Base-by-base conservation (phyloP, 2,329 filamentous ascomycete genomes). In the Cadophora malorum region DNA sequence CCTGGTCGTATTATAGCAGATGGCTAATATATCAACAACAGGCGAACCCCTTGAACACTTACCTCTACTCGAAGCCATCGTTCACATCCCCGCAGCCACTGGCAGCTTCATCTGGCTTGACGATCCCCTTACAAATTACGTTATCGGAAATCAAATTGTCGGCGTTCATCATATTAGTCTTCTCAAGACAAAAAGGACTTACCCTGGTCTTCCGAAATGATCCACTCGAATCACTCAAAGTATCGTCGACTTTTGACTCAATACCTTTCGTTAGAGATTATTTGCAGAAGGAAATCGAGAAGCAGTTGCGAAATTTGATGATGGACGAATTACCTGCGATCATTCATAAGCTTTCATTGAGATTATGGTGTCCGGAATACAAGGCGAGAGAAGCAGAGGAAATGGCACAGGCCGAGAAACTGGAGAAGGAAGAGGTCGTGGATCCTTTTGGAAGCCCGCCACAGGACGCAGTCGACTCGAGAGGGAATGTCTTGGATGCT, bases 191-290 rank as follows among this genome's bases (percentile, higher is more conserved):
- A 81, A 99, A 99, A 79, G 96, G 96, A 23, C 86, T 99, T 67
- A 99, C 96, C 1, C 85, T 99, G 59, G 96, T 99, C 55, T 99
- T 99, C 79, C 91, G 96, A 75, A 98, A 99, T 86, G 96, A 99
- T 78, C 96, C 96, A 4, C 88, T 99, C 70, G 96, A 99, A 79
- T 97, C 95, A 4, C 89, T 99, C 76, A 98, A 97, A 83, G 96
- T 99, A 73, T 98, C 95, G 0, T 98, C 95, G 73, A 99, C 96
- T 55, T 99, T 99, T 80, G 96, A 99, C 82, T 97, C 95, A 14
- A 99, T 99, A 76, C 95, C 96, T 55, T 99, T 99, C 77, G 96
- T 99, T 70, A 91, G 96, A 74, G 94, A 99, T 79, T 98, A 98
- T 79, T 83, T 99, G 66, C 96, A 99, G 78, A 91, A 93, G 78